Base-by-base conservation (phyloP, 2,329 filamentous ascomycete genomes). In the Colletotrichum eremochloae region DNA sequence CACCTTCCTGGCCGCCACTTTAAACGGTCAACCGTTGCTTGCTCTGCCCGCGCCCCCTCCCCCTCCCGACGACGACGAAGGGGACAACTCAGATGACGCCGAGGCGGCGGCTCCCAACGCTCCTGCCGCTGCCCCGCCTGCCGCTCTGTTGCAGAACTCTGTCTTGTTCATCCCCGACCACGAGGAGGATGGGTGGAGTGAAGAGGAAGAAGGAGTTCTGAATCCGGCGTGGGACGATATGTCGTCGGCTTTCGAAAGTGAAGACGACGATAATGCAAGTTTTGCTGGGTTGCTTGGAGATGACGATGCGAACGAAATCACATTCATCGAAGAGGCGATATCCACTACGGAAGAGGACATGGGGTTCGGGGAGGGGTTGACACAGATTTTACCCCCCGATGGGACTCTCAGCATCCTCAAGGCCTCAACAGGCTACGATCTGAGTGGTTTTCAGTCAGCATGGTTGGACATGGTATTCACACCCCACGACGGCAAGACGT, bases 381-480 rank as follows among this genome's bases (percentile, higher is more conserved):
- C 33, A 38, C 48, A 57, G 42, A 60, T 63, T 20, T 12, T 63
- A n/a, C 64, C 65, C 15, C 58, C 65, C 14, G 67, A 69, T 11
- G 61, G 62, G 14, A 65, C 36, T n/a, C 33, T 52, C 20, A 46
- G 38, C 50, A 56, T 56, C n/a, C 55, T 68, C 29, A 63, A 48
- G 31, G 20, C 20, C 29, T 14, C 33, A 7, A 14, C 52, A 33
- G n/a, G 38, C 36, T 24, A 57, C 61, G 52, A 66, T 20, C 18
- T 50, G 9, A 50, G 50, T 31, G 60, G 44, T 11, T 64, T 33
- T 15, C 60, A 72, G 29, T 67, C 57, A 36, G 44, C 62, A 29
- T 73, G 66, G 44, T 74, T 78, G 5, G 77, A 81, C 68, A 82
- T 83, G 81, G 76, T 78, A 0, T 84, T 81, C 67, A 78, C 79